Conservation (phyloP, 2,329 filamentous ascomycete genomes). For the Fusarium neocosmosporiellum region DNA sequence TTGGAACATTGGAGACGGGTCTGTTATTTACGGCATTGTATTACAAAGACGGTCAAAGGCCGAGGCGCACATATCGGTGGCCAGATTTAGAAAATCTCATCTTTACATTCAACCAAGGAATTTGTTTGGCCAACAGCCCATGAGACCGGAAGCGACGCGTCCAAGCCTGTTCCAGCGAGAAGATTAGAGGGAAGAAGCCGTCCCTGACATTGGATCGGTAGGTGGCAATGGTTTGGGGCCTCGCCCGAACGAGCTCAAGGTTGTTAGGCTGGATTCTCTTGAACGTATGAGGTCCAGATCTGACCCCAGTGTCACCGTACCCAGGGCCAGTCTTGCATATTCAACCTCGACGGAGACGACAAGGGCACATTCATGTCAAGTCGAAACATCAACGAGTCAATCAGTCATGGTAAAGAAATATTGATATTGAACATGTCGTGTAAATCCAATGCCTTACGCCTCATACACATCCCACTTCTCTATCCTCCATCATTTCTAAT, state of each 20-base stretch:
- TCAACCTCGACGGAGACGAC: background rate
- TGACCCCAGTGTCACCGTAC: too few species aligned
- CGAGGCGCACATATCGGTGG: background rate
- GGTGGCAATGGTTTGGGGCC: background rate
- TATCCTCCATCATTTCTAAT: slow-evolving; percentile 39
- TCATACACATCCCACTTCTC: slow-evolving; percentile 38
- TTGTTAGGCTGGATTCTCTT: background rate
- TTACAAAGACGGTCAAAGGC: background rate
- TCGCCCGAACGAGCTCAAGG: background rate
- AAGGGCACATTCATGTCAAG: background rate
- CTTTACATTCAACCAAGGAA: background rate
- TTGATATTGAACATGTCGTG: slow-evolving; percentile 33
- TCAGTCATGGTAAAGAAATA: slow-evolving; percentile 4
- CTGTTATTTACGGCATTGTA: background rate
- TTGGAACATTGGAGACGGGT: background rate
- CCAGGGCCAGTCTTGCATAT: too few species aligned
- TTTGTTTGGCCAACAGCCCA: background rate
- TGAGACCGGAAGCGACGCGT: background rate
- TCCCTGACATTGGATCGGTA: background rate
- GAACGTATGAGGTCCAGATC: too few species aligned
- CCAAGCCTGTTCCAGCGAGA: background rate
- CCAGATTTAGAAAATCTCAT: slow-evolving; percentile 1
- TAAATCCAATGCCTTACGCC: slow-evolving; percentile 40
- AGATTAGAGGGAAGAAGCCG: background rate
- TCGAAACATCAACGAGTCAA: background rate